These are phyloP conservation scores for Aspergillus neotritici DNA, from an alignment of 2,329 filamentous ascomycete species.

Conservation along the genomic window DNA sequence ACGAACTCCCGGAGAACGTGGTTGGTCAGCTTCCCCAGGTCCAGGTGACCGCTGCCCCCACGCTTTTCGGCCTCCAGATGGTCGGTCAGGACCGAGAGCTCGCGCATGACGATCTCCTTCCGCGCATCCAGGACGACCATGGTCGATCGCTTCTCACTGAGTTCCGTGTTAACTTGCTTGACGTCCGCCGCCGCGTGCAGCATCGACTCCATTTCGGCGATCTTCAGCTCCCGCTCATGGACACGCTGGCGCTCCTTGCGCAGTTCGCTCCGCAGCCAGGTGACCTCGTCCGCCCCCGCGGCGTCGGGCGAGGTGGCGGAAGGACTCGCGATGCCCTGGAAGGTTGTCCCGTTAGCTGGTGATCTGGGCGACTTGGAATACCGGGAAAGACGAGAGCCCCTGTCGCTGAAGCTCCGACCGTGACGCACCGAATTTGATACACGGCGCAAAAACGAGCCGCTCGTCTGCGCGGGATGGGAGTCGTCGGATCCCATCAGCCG, in stretches of 20 bases:
- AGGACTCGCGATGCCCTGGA: slow-evolving; percentile 66
- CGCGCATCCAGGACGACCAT: slow-evolving; percentile 92
- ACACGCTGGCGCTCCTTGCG: slow-evolving; percentile 78
- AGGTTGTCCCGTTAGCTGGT: slow-evolving; percentile 49
- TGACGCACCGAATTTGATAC: slow-evolving; percentile 93
- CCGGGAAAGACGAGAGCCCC: slow-evolving; percentile 50
- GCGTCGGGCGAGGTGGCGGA: slow-evolving; percentile 54
- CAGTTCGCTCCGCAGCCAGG: slow-evolving; percentile 64
- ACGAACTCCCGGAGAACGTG: slow-evolving; percentile 59
- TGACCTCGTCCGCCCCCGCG: slow-evolving; percentile 52
- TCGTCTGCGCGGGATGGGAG: slow-evolving; percentile 39
- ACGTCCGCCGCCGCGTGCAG: slow-evolving; percentile 57
- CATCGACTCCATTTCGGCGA: slow-evolving; percentile 66
- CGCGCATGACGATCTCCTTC: slow-evolving; percentile 89
- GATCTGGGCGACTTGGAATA: slow-evolving; percentile 68
- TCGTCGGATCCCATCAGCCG: slow-evolving; percentile 78
- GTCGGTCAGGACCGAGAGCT: slow-evolving; percentile 82
- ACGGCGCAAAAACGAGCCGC: slow-evolving; percentile 74
- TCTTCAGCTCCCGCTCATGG: slow-evolving; percentile 76
- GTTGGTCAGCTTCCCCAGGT: slow-evolving; percentile 65
- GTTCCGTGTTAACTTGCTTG: slow-evolving; percentile 76
- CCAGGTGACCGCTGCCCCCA: slow-evolving; percentile 69
- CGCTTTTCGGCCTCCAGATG: slow-evolving; percentile 84
- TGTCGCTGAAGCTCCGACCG: slow-evolving; percentile 77
- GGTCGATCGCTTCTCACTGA: slow-evolving; percentile 89